Conservation (phyloP, 768 basidiomycete genomes). For the Leucosporidium yakuticum region DNA sequence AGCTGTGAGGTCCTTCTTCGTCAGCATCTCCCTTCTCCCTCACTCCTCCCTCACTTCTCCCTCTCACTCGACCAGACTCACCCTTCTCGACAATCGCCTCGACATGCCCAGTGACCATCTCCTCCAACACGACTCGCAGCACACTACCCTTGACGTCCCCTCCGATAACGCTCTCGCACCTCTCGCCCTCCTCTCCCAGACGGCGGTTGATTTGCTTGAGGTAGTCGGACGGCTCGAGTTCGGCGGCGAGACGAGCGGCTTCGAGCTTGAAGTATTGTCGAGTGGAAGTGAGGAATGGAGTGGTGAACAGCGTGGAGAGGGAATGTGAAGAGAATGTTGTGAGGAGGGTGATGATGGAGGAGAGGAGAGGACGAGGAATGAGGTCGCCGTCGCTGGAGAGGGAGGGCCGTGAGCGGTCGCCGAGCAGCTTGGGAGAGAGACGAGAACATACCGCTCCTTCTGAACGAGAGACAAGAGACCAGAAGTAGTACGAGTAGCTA, state of each 20-base stretch:
- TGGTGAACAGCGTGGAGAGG: conserved; percentile 76
- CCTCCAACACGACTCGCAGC: conserved; percentile 52
- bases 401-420: neutral
- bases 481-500: conserved; percentile 49
- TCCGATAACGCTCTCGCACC: conserved; percentile 24
- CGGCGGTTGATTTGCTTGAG: conserved; percentile 63
- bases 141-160: conserved; percentile 46
- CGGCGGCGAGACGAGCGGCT: conserved; percentile 59
- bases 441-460: conserved; percentile 52
- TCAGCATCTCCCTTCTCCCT: neutral
- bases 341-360: conserved; percentile 46
- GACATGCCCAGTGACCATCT: conserved; percentile 54
- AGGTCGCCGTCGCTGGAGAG: conserved; percentile 79
- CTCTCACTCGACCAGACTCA: neutral
- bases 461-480: conserved; percentile 54
- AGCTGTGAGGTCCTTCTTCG: conserved; percentile 49
- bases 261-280: conserved; percentile 69
- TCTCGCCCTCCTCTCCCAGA: conserved; percentile 67
- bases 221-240: conserved; percentile 64
- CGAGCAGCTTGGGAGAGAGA: neutral
- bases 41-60: neutral
- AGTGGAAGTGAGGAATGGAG: conserved; percentile 67
- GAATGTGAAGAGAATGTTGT: conserved; percentile 48
- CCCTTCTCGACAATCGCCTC: conserved; percentile 44
- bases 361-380: conserved; percentile 84